phyloP scores from a whole-genome alignment of 1,284 basidiomycete species.

The Vanrija sp. region DNA sequence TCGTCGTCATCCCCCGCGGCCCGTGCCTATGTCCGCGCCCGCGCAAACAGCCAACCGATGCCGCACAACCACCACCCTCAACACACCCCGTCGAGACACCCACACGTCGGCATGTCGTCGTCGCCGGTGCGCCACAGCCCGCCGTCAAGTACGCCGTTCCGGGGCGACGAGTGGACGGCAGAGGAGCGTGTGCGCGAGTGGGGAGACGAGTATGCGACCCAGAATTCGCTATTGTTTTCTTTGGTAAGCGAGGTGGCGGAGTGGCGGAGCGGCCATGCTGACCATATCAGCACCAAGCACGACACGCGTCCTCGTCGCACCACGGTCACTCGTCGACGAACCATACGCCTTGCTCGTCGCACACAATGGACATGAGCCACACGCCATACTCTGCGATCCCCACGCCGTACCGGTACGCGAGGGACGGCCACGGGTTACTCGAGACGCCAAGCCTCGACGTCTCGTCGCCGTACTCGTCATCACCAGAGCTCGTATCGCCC shows the following conservation, averaged over 20 bases:
- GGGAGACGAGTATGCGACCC: conserved; percentile 18
- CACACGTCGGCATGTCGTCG: conserved; percentile 8
- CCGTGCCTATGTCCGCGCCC: background rate
- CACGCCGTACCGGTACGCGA: conserved; percentile 7
- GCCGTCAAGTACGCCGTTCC: conserved; percentile 15
- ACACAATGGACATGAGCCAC: conserved; percentile 1
- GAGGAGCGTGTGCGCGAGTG: conserved; percentile 20
- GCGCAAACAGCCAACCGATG: background rate
- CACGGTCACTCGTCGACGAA: background rate
- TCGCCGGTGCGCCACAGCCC: conserved; percentile 18
- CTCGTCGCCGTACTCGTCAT: conserved; percentile 9
- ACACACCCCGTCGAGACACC: background rate
- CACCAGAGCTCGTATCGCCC: conserved; percentile 2
- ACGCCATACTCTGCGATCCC: background rate
- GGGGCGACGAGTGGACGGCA: conserved; percentile 13
- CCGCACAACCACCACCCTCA: background rate
- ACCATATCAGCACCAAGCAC: conserved; percentile 1
- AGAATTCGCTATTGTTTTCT: conserved; percentile 17
- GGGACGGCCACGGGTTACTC: background rate
- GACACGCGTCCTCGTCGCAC: background rate
- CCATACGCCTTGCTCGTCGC: background rate
- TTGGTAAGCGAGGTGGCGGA: conserved; percentile 6
- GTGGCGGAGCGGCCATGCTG: background rate
- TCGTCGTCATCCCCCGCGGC: background rate
- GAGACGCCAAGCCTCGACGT: conserved; percentile 9